Conservation (phyloP, 495 filamentous ascomycete genomes). For the Aspergillus kassunensis region DNA sequence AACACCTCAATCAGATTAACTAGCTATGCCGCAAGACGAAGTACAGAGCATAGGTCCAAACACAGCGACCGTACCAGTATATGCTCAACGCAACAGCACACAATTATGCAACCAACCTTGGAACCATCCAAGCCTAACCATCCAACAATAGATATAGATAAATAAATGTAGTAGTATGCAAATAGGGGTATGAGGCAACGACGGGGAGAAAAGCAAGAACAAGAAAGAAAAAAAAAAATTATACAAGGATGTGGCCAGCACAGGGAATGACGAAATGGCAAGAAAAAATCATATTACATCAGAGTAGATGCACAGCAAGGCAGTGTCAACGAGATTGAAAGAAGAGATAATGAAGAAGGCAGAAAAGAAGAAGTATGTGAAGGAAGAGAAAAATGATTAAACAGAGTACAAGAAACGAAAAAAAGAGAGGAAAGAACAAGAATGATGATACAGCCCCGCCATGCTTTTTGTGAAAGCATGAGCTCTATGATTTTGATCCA, state of each 20-base stretch:
- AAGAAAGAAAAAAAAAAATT: slow-evolving; percentile 30
- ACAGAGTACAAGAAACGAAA: background rate
- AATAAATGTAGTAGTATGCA: slow-evolving; percentile 16
- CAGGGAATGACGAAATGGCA: slow-evolving; percentile 15
- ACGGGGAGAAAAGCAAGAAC: slow-evolving; percentile 19
- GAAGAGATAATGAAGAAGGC: slow-evolving; percentile 8
- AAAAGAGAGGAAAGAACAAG: background rate
- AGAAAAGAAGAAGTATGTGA: slow-evolving; percentile 20
- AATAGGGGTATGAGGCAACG: slow-evolving; percentile 30
- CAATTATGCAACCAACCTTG: slow-evolving; percentile 15
- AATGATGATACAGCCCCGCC: slow-evolving; percentile 16
- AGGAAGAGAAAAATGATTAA: slow-evolving; percentile 13
- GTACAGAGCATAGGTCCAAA: too few species aligned
- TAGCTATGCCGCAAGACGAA: slow-evolving; percentile 19
- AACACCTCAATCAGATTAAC: slow-evolving; percentile 22
- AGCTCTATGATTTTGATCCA: slow-evolving; percentile 26
- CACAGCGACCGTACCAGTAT: too few species aligned
- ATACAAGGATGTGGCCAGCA: slow-evolving; percentile 33
- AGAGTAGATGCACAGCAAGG: slow-evolving; percentile 20
- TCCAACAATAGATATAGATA: too few species aligned
- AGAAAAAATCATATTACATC: slow-evolving; percentile 24
- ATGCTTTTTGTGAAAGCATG: slow-evolving; percentile 17
- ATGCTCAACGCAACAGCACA: slow-evolving; percentile 17
- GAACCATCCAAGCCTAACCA: too few species aligned
- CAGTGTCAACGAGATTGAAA: slow-evolving; percentile 13